A percentile compares a stretch with the other conserved stretches of the same genome.
phyloP scores from a whole-genome alignment of 805 yeast genomes.

The Candida awuae region DNA sequence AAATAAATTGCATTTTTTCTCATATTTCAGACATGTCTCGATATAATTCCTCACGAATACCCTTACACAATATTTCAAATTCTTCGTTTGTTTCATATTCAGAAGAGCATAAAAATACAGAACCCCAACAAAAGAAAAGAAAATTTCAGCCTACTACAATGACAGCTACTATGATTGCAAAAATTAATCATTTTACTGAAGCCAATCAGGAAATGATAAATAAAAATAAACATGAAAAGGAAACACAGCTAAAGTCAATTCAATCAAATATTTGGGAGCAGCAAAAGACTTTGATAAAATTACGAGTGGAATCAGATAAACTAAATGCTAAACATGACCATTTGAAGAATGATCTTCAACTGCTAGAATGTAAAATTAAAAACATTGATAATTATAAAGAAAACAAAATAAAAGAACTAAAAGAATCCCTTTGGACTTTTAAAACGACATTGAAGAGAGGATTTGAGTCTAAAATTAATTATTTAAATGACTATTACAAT shows the following conservation, averaged over 20 bases:
- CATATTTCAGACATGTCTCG: too few species aligned
- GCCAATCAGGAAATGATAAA: background rate
- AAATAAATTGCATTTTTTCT: too few species aligned
- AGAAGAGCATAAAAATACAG: background rate
- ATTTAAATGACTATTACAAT: slow-evolving; percentile 15
- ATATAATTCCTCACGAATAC: background rate
- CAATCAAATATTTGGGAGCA: background rate
- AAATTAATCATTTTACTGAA: background rate
- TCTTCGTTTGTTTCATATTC: too few species aligned
- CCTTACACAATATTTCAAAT: background rate
- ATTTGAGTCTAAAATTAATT: slow-evolving; percentile 24
- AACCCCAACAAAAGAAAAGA: background rate
- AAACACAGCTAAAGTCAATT: background rate
- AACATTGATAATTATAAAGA: slow-evolving; percentile 20
- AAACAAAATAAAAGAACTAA: slow-evolving; percentile 22
- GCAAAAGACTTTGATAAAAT: background rate
- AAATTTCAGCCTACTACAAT: background rate
- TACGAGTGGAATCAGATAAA: background rate
- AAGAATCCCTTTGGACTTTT: slow-evolving; percentile 31
- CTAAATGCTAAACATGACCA: too few species aligned
- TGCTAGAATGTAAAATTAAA: slow-evolving; percentile 26
- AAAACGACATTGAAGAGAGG: slow-evolving; percentile 25
- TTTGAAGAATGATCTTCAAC: too few species aligned
- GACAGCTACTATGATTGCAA: background rate
- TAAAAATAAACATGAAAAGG: background rate